phyloP scores from a whole-genome alignment of 2,329 filamentous ascomycete genomes.

The Diplodia corticola region DNA sequence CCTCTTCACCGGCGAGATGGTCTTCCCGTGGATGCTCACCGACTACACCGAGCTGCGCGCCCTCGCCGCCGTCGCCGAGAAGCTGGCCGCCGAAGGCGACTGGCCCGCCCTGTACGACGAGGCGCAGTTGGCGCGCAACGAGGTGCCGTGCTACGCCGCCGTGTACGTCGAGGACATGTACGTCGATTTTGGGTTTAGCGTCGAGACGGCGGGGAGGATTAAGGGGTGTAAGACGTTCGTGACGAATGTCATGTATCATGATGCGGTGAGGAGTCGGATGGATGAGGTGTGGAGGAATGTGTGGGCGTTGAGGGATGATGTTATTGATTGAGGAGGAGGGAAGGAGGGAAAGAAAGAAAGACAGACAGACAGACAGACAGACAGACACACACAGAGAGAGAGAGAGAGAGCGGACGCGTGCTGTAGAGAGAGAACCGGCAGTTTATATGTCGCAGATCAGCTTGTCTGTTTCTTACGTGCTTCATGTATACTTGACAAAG shows the following conservation, averaged over 20 bases:
- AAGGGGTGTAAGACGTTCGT: constrained; percentile 77
- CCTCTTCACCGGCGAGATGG: constrained; percentile 89
- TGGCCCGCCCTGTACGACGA: constrained; percentile 80
- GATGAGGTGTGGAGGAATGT: constrained; percentile 76
- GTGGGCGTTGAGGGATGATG: constrained; percentile 72
- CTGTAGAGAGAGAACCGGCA: too few species aligned
- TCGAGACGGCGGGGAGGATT: constrained; percentile 72
- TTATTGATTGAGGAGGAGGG: constrained; percentile 1
- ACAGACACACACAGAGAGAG: too few species aligned
- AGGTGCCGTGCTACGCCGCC: constrained; percentile 83
- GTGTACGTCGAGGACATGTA: constrained; percentile 90
- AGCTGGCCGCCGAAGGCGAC: constrained; percentile 65
- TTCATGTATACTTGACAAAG: too few species aligned
- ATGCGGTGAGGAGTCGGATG: constrained; percentile 70
- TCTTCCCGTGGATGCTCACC: constrained; percentile 79
- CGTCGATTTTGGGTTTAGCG: constrained; percentile 74
- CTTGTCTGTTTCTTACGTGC: too few species aligned
- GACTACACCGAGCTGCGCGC: constrained; percentile 73
- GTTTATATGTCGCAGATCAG: too few species aligned
- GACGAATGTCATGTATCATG: constrained; percentile 86
- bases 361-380: too few species aligned
- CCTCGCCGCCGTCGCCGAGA: constrained; percentile 67
- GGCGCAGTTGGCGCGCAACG: constrained; percentile 70
- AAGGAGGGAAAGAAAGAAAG: neutral
- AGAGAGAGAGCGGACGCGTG: too few species aligned